Conservation (phyloP, 805 yeast species). For the Ogataea methanolica region DNA sequence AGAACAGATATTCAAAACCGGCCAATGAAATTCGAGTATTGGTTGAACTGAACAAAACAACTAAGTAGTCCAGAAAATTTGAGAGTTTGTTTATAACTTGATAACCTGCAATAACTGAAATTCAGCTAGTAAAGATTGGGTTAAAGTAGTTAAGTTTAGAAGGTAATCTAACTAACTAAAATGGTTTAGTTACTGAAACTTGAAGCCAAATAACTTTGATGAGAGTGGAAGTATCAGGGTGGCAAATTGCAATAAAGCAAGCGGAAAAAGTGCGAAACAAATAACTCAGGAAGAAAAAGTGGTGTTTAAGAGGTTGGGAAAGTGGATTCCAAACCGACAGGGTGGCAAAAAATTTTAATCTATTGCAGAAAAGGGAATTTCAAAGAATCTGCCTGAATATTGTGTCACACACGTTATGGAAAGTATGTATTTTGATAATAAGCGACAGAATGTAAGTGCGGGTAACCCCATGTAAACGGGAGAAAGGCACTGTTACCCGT, state of each 20-base stretch:
- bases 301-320: slow-evolving; percentile 8
- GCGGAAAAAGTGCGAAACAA: slow-evolving; percentile 6
- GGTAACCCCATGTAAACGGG: neutral
- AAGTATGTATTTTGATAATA: neutral
- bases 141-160: neutral
- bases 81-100: neutral
- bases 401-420: neutral
- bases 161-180: neutral
- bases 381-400: neutral
- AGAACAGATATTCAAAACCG: slow-evolving; percentile 2
- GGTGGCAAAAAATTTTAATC: slow-evolving; percentile 10
- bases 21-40: slow-evolving; percentile 21
- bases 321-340: slow-evolving; percentile 5
- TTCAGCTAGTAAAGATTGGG: neutral
- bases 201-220: neutral
- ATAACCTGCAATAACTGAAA: slow-evolving; percentile 3
- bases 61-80: slow-evolving; percentile 32
- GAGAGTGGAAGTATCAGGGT: slow-evolving; percentile 3
- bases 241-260: slow-evolving; percentile 13
- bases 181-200: neutral
- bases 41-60: slow-evolving; percentile 31
- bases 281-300: slow-evolving; percentile 11
- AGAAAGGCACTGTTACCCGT: neutral
- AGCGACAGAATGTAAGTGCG: neutral
- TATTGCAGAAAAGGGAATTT: neutral